Evolutionary conservation across 1,284 basidiomycete genomes (phyloP).

Genomic region (Tetrapyrgos nigripes): DNA sequence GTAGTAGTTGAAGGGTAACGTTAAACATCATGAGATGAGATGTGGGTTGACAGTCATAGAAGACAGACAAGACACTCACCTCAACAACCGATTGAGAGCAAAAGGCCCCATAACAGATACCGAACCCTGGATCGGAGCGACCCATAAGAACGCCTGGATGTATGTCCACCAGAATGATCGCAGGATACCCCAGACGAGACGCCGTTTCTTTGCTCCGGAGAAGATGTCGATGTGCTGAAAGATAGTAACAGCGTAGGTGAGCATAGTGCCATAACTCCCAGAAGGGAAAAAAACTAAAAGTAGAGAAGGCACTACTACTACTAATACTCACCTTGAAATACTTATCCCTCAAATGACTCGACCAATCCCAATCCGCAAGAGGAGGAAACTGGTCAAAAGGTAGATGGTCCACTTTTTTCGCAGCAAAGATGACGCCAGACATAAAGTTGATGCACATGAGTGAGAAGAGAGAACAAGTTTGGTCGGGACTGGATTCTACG

Average conservation of each 20-base stretch:
- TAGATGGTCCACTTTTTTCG: slow-evolving; percentile 32
- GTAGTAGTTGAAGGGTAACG: slow-evolving; percentile 6
- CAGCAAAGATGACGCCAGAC: slow-evolving; percentile 43
- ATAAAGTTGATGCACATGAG: slow-evolving; percentile 55
- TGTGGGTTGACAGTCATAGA: neutral
- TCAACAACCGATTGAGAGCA: slow-evolving; percentile 50
- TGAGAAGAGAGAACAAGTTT: slow-evolving; percentile 54
- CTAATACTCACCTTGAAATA: slow-evolving; percentile 23
- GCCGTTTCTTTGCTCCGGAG: slow-evolving; percentile 2
- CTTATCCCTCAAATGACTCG: slow-evolving; percentile 24
- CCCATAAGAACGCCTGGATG: neutral
- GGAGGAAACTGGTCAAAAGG: slow-evolving; percentile 43
- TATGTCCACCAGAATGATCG: slow-evolving; percentile 5
- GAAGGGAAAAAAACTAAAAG: no score
- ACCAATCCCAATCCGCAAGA: slow-evolving; percentile 51
- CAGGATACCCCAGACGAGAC: slow-evolving; percentile 8
- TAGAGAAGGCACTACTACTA: neutral
- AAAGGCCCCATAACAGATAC: slow-evolving; percentile 51
- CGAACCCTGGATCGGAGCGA: slow-evolving; percentile 29
- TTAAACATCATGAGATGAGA: no score
- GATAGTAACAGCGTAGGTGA: no score
- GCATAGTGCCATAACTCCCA: no score
- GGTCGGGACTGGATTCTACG: slow-evolving; percentile 53
- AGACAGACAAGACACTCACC: slow-evolving; percentile 21
- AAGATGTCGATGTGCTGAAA: neutral